Conservation (phyloP, 345 rosid genomes). For the Moringa oleifera region DNA sequence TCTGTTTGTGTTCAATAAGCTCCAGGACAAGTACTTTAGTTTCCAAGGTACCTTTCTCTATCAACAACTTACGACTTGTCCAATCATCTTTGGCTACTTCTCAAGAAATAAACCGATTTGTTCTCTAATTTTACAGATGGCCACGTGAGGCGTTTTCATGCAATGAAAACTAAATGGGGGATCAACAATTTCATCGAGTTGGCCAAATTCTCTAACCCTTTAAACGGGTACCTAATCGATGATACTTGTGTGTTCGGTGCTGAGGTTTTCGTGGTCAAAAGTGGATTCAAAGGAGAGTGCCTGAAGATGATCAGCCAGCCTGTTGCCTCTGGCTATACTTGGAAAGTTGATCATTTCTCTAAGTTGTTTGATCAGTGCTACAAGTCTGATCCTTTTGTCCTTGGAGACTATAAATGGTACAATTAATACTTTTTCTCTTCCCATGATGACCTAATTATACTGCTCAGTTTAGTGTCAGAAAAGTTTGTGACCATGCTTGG, state of each 20-base stretch:
- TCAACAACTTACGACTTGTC: too few relatives aligned
- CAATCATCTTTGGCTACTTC: too few relatives aligned
- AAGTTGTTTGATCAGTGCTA: constrained; percentile 22
- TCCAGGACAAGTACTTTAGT: too few relatives aligned
- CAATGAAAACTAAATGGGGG: constrained; percentile 29
- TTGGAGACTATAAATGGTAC: constrained; percentile 31
- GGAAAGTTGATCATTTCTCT: constrained; percentile 27
- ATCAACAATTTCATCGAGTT: constrained; percentile 21
- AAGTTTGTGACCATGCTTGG: too few relatives aligned
- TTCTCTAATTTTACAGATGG: too few relatives aligned
- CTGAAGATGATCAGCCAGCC: constrained; percentile 29
- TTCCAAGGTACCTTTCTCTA: too few relatives aligned
- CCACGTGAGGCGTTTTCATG: too few relatives aligned
- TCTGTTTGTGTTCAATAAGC: too few relatives aligned
- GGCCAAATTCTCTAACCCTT: constrained; percentile 10
- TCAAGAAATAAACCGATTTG: too few relatives aligned
- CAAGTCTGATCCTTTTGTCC: constrained; percentile 22
- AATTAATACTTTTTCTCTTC: too few relatives aligned
- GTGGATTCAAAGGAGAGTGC: constrained; percentile 30
- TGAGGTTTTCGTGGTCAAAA: constrained; percentile 29
- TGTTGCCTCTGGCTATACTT: constrained; percentile 19
- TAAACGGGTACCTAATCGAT: constrained; percentile 27
- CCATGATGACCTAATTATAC: too few relatives aligned
- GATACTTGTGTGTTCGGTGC: constrained; percentile 35
- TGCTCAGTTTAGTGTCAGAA: too few relatives aligned